phyloP scores from a whole-genome alignment of 768 basidiomycete species.

The Calvatia gigantea region DNA sequence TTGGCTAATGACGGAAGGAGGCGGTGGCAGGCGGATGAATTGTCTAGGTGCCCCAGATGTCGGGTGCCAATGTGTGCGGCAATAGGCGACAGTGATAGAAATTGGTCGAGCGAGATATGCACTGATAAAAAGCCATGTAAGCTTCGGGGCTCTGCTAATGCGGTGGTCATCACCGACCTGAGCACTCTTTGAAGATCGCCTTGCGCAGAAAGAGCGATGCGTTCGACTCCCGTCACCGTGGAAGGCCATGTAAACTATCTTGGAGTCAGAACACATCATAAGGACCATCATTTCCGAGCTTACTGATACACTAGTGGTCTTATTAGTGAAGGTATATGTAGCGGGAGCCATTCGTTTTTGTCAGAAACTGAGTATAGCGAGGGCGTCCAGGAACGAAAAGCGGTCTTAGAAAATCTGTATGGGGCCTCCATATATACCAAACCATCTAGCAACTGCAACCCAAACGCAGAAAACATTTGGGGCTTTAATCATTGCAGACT shows the following conservation, averaged over 20 bases:
- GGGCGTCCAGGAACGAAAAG: neutral
- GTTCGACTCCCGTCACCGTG: constrained; percentile 57
- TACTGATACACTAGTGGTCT: constrained; percentile 36
- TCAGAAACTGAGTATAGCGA: neutral
- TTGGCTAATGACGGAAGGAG: constrained; percentile 30
- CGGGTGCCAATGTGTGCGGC: constrained; percentile 38
- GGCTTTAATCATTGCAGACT: too few relatives aligned
- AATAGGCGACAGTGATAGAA: constrained; percentile 53
- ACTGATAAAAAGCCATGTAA: constrained; percentile 27
- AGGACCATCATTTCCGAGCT: neutral
- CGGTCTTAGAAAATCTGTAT: too few relatives aligned
- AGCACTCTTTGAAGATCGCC: constrained; percentile 68
- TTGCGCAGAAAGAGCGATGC: constrained; percentile 64
- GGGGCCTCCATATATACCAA: neutral
- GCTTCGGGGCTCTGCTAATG: neutral
- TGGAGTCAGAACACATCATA: neutral
- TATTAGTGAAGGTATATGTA: constrained; percentile 40
- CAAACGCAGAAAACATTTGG: too few relatives aligned
- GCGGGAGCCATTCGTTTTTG: constrained; percentile 23
- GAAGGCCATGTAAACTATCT: constrained; percentile 50
- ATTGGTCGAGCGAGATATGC: constrained; percentile 68
- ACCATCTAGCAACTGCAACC: too few relatives aligned
- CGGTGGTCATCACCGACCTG: constrained; percentile 37
- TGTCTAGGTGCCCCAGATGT: constrained; percentile 20
- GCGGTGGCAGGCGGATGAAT: constrained; percentile 29